Percentiles rank a stretch among this genome's conserved stretches.
Evolutionary conservation across 495 filamentous ascomycete genomes (phyloP).

Genomic region (Lasiosphaeris hirsuta): DNA sequence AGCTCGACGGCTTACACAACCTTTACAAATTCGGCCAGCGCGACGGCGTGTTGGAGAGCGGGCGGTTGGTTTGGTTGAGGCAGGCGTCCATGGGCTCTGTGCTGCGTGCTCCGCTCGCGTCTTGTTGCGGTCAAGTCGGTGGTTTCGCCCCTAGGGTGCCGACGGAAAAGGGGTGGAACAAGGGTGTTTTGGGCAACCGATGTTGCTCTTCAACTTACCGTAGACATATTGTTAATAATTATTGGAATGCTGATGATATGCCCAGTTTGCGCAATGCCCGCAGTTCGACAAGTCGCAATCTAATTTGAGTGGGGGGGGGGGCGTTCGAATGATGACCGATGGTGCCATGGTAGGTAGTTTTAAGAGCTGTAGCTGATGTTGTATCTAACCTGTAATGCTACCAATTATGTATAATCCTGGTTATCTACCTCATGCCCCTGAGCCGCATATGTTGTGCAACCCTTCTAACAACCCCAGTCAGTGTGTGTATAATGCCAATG

Average conservation of each 20-base stretch:
- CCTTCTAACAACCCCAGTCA: background rate
- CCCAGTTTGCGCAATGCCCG: no score
- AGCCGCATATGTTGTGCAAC: background rate
- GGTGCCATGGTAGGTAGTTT: no score
- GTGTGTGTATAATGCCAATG: background rate
- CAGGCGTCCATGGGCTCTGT: background rate
- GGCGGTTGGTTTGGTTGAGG: conserved; percentile 37
- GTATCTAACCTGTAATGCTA: no score
- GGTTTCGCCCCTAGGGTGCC: background rate
- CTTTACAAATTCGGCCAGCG: conserved; percentile 32
- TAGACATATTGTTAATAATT: no score
- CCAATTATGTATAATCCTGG: no score
- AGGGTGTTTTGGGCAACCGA: background rate
- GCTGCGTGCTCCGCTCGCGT: background rate
- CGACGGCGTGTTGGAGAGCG: conserved; percentile 36
- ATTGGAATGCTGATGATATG: no score
- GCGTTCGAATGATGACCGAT: no score
- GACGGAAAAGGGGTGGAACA: background rate
- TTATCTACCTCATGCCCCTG: no score
- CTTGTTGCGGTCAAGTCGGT: background rate
- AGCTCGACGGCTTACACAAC: conserved; percentile 37
- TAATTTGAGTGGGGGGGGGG: no score
- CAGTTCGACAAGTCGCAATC: no score
- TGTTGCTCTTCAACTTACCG: background rate
- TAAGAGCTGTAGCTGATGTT: no score